Percentiles rank a stretch among this genome's conserved stretches.
phyloP scores from a whole-genome alignment of 176 grass and related monocot genomes.

The Phoenix roebelenii region DNA sequence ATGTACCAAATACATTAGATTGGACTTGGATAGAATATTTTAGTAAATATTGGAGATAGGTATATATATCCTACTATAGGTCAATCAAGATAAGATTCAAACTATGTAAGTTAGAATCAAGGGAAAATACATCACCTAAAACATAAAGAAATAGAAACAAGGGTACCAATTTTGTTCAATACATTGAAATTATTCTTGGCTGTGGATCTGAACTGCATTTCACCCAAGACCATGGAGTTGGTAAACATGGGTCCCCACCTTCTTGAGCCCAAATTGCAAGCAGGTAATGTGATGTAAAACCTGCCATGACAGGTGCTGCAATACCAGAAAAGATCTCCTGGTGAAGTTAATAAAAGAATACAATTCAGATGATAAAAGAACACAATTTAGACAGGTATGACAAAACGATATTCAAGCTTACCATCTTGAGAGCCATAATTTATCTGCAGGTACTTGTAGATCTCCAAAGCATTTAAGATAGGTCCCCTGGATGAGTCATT shows the following conservation, averaged over 20 bases:
- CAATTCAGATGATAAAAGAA: neutral
- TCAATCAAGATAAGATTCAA: neutral
- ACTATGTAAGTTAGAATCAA: neutral
- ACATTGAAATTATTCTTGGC: constrained; percentile 63
- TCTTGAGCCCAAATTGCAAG: constrained; percentile 61
- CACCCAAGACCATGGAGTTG: constrained; percentile 82
- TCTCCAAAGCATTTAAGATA: constrained; percentile 85
- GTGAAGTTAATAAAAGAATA: neutral
- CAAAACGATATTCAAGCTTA: constrained; percentile 12
- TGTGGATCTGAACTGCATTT: constrained; percentile 61
- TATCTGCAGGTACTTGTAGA: constrained; percentile 75
- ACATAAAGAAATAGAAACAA: no score
- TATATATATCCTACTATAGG: no score
- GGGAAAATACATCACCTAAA: neutral
- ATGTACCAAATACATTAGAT: neutral
- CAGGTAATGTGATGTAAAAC: constrained; percentile 40
- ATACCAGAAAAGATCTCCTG: neutral
- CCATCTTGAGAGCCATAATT: constrained; percentile 74
- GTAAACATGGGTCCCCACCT: constrained; percentile 87
- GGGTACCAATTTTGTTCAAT: constrained; percentile 12
- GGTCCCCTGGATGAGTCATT: constrained; percentile 80
- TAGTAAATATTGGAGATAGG: neutral
- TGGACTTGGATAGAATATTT: constrained; percentile 2
- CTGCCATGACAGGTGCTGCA: constrained; percentile 54
- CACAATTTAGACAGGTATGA: neutral